These are phyloP conservation scores for Ceratocystis destructans DNA, from an alignment of 2,329 filamentous ascomycete species.

Conservation along the genomic window DNA sequence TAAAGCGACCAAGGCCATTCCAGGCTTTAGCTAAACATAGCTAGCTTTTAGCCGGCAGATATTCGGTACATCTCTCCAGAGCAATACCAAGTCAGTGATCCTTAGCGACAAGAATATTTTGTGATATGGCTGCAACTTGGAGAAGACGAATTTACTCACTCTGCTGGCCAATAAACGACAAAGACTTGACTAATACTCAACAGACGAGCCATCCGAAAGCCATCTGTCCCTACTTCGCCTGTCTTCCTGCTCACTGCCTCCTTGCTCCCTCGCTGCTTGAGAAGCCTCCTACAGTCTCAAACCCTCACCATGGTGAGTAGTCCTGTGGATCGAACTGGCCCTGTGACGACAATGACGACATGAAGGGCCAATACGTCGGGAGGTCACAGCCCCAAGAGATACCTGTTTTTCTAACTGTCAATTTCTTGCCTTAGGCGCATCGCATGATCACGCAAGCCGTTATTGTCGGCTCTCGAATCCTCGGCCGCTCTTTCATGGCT, in stretches of 20 bases:
- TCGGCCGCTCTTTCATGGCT: slow-evolving; percentile 84
- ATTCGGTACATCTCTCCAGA: not conserved
- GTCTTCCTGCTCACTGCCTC: not conserved
- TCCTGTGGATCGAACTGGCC: not conserved
- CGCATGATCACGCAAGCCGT: slow-evolving; percentile 75
- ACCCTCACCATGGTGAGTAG: slow-evolving; percentile 13
- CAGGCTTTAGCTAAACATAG: not conserved
- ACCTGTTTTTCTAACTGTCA: not conserved
- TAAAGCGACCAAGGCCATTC: too few relatives aligned
- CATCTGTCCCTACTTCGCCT: not conserved
- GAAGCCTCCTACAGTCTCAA: not conserved
- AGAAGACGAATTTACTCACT: not conserved
- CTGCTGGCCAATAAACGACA: not conserved
- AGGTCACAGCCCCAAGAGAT: too few relatives aligned
- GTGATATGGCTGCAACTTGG: not conserved
- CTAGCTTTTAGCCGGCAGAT: not conserved
- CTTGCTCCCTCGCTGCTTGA: not conserved
- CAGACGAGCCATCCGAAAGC: not conserved
- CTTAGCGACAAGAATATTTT: slow-evolving; percentile 6
- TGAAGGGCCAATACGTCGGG: too few relatives aligned
- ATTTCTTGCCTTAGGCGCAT: slow-evolving; percentile 16
- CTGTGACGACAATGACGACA: not conserved
- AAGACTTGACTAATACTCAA: not conserved
- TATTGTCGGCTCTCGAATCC: slow-evolving; percentile 76
- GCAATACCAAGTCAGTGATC: not conserved